These are phyloP conservation scores for Trichoderma koningii DNA, from an alignment of 2,329 filamentous ascomycete species.

Conservation along the genomic window DNA sequence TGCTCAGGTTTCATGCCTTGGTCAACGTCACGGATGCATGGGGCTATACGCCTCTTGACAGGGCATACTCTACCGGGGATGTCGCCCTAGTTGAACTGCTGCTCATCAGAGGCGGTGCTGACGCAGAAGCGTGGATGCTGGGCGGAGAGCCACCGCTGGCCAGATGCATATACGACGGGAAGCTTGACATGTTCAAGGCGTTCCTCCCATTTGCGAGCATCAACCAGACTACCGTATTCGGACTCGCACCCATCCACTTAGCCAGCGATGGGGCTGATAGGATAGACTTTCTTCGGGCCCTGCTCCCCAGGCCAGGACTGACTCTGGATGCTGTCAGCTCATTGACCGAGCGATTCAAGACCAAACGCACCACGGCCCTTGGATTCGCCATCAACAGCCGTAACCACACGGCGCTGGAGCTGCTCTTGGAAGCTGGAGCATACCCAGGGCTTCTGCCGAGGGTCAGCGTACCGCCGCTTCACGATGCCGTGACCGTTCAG, in stretches of 20 bases:
- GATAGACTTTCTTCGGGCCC: slow-evolving; percentile 26
- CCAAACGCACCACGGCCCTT: slow-evolving; percentile 21
- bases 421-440: slow-evolving; percentile 30
- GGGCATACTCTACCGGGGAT: slow-evolving; percentile 25
- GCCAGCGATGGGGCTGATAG: slow-evolving; percentile 19
- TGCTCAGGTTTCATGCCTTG: slow-evolving; percentile 29
- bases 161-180: slow-evolving; percentile 23
- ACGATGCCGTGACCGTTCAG: slow-evolving; percentile 22
- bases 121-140: slow-evolving; percentile 25
- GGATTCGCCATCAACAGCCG: slow-evolving; percentile 25
- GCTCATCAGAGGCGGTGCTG: slow-evolving; percentile 29
- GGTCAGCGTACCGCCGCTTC: slow-evolving; percentile 23
- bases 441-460: slow-evolving; percentile 26
- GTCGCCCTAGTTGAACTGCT: slow-evolving; percentile 18
- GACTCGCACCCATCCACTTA: slow-evolving; percentile 26
- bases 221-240: slow-evolving; percentile 16
- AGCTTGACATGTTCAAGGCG: slow-evolving; percentile 25
- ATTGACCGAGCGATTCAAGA: not conserved
- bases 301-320: slow-evolving; percentile 21
- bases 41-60: slow-evolving; percentile 28
- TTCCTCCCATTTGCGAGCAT: slow-evolving; percentile 24
- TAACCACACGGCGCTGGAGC: slow-evolving; percentile 26
- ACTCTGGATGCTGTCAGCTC: slow-evolving; percentile 23
- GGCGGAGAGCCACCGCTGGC: slow-evolving; percentile 24
- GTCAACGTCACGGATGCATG: slow-evolving; percentile 25